Conservation (phyloP, 2,329 filamentous ascomycete genomes). For the Fusarium floridanum region DNA sequence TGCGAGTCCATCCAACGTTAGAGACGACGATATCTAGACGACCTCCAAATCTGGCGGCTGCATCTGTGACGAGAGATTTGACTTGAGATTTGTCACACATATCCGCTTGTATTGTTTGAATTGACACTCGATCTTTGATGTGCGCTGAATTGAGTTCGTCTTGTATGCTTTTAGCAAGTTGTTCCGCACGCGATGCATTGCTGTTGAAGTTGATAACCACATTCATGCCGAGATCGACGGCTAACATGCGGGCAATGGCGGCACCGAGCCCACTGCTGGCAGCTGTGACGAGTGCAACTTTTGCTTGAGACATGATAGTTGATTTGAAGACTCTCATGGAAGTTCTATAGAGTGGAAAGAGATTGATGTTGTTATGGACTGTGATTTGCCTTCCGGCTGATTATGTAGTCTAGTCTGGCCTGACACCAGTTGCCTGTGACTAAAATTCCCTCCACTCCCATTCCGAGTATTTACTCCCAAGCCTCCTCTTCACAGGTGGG, state of each 20-base stretch:
- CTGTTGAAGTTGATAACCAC: constrained; percentile 7
- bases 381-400: neutral
- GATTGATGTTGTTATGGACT: neutral
- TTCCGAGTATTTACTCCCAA: neutral
- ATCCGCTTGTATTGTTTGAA: neutral
- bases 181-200: neutral
- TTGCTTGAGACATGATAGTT: neutral
- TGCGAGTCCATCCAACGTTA: constrained; percentile 8
- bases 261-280: constrained; percentile 1
- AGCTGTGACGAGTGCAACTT: constrained; percentile 2
- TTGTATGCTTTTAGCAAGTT: neutral
- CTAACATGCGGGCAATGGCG: neutral
- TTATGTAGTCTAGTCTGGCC: neutral
- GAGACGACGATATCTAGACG: constrained; percentile 1
- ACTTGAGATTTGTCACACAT: neutral
- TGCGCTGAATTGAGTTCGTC: neutral
- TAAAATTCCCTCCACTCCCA: neutral
- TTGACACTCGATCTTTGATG: neutral
- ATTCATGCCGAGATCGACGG: constrained; percentile 5
- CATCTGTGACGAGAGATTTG: neutral
- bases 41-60: neutral
- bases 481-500: neutral
- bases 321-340: neutral
- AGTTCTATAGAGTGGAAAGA: neutral
- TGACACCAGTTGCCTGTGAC: neutral